Conservation (phyloP, 495 filamentous ascomycete species). For the Penicillium atrosanguineum region DNA sequence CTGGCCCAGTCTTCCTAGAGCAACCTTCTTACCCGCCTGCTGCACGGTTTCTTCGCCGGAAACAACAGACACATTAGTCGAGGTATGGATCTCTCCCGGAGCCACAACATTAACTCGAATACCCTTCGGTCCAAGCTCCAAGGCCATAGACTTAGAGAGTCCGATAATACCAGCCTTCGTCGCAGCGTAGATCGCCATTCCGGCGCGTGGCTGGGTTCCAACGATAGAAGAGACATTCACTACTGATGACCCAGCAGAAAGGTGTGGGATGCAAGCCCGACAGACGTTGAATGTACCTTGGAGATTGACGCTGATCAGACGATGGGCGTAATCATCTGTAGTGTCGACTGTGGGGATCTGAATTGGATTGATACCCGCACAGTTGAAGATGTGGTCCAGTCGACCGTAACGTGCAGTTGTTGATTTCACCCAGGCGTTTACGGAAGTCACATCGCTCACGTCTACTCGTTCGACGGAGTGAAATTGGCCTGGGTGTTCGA, state of each 20-base stretch:
- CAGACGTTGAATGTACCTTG: neutral
- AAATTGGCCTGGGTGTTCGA: too few relatives aligned
- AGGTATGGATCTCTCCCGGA: neutral
- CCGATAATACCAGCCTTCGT: neutral
- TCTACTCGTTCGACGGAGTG: too few relatives aligned
- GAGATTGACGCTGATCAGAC: slow-evolving; percentile 26
- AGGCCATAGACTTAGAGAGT: neutral
- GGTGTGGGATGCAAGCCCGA: neutral
- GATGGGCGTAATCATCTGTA: slow-evolving; percentile 35
- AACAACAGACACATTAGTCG: neutral
- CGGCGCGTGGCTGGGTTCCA: neutral
- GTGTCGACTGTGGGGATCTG: neutral
- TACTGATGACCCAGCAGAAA: neutral
- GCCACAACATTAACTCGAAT: neutral
- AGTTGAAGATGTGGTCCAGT: slow-evolving; percentile 2
- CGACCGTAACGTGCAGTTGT: neutral
- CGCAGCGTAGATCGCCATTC: too few relatives aligned
- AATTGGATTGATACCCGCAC: slow-evolving; percentile 2
- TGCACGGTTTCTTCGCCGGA: neutral
- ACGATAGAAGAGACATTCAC: neutral
- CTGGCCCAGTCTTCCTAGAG: slow-evolving; percentile 32
- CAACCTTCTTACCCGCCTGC: neutral
- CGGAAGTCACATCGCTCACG: too few relatives aligned
- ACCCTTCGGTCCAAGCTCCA: neutral
- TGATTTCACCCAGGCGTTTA: too few relatives aligned